Base-by-base conservation (phyloP, 108 stramenopile species). In the Pinguiococcus pyrenoidosus region DNA sequence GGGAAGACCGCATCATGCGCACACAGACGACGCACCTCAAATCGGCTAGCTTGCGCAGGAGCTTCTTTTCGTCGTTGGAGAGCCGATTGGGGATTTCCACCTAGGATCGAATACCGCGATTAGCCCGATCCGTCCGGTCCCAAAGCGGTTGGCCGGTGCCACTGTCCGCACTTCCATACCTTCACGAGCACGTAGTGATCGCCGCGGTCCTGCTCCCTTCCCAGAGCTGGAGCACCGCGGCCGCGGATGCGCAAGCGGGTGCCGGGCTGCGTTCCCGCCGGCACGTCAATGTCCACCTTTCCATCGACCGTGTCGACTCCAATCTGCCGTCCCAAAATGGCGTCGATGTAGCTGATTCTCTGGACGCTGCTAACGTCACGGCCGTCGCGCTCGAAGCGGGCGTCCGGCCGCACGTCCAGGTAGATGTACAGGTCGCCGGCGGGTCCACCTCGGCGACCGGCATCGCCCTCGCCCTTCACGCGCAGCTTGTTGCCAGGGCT, bases 171-270 rank as follows among this genome's bases (percentile, higher is more conserved):
- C n/a, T n/a, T n/a, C n/a, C n/a, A n/a, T n/a, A n/a, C n/a, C 58
- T 87, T 87, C 53, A 94, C 81, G 18, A 86, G 89, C 20, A 96
- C 85, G 64, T 89, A 91, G 58, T 89, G 89, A 55, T 92, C 90
- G 24, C 93, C 93, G 47, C 90, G 71, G 16, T 62, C 48, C 34
- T 71, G 57, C 14, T 78, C 50, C 54, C 84, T 74, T 6, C 84
- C 83, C 46, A 90, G 62, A 41, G 71, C 43, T 12, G 90, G 90
- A 9, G 87, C 85, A 12, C 72, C 93, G 51, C 87, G 88, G 29
- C 84, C 84, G 46, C 81, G 81, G 28, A 96, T 64, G 29, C 88
- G 68, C 76, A 96, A 87, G 17, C 89, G 84, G 54, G 85, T 81
- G n/a, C 81, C 89, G 12, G 93, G 93, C 54, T 96, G 93, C 25